Base-by-base conservation (phyloP, 139 green algal species). In the Dunaliella primolecta region DNA sequence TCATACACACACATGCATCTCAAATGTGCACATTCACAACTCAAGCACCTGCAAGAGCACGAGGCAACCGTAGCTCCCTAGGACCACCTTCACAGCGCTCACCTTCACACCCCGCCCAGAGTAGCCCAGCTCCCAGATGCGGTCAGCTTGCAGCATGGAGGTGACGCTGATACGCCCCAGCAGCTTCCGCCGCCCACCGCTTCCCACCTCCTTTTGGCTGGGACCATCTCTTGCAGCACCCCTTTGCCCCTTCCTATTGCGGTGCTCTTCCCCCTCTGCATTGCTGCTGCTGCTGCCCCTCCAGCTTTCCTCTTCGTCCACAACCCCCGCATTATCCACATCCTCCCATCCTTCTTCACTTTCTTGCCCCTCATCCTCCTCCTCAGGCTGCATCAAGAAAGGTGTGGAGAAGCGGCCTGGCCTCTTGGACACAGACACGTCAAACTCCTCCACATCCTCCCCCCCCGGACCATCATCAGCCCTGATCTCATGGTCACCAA, bases 101-200 rank as follows among this genome's bases (percentile, higher is more conserved):
- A 96, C 92, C 82, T 91, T 93, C 20, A 99, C 93, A 30, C 91
- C 91, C 76, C 92, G 81, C 2, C 97, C 97, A 32, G 36, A 92
- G 90, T 90, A 97, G 11, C 96, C 97, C 84, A 92, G 85, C 30
- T 85, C 87, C 96, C 96, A 98, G 34, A 99, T 87, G 80, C 85
- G 78, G 24, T 93, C 78, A 0, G 95, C 94, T n/a, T 88, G 32
- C 80, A 97, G 87, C 35, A 91, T 81, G 24, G 80, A 35, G 24
- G 91, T 91, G 71, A 96, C 82, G 38, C 78, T 91, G 85, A 81
- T 81, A 34, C 78, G 35, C 11, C 30, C 37, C 31, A 82, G 79
- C 33, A 81, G 55, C 31, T 37, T 85, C 79, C 34, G 2, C 30
- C 36, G 79, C 72, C 35, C 33, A 74, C 20, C 83, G 36, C 36